Evolutionary conservation across 2,329 filamentous ascomycete genomes (phyloP).

Genomic region (Neonectria faginata): DNA sequence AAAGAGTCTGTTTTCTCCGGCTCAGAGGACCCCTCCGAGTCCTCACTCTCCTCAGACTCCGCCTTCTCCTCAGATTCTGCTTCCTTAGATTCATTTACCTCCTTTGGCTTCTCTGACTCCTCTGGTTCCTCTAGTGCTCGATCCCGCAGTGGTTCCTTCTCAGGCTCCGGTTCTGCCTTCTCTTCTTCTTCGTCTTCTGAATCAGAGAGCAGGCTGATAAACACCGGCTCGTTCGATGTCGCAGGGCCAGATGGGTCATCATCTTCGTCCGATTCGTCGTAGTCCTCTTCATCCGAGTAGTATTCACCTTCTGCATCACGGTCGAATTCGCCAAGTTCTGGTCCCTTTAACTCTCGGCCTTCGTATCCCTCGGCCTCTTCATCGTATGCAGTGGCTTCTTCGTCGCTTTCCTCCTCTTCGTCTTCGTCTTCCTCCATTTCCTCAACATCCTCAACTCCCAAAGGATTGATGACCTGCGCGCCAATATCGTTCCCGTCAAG

Average conservation of each 20-base stretch:
- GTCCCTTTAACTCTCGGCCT: constrained; percentile 28
- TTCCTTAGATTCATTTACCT: not conserved
- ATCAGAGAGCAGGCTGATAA: constrained; percentile 62
- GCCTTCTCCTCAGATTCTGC: not conserved
- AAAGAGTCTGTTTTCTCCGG: not conserved
- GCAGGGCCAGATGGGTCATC: constrained; percentile 27
- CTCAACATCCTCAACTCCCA: constrained; percentile 40
- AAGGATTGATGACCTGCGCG: constrained; percentile 37
- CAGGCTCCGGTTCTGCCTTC: constrained; percentile 15
- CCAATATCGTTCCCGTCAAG: constrained; percentile 43
- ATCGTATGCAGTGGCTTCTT: constrained; percentile 27
- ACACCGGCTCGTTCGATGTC: constrained; percentile 51
- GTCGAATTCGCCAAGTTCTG: constrained; percentile 45
- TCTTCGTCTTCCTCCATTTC: constrained; percentile 46
- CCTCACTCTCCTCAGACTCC: not conserved
- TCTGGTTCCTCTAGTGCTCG: constrained; percentile 3
- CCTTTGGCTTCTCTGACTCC: not conserved
- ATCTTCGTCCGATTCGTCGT: constrained; percentile 38
- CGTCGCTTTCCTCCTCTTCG: constrained; percentile 35
- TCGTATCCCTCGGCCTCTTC: constrained; percentile 47
- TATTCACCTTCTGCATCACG: constrained; percentile 47
- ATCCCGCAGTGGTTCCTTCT: constrained; percentile 5
- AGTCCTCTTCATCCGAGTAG: constrained; percentile 44
- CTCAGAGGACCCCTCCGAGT: not conserved
- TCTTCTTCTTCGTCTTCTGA: constrained; percentile 55